Base-by-base conservation (phyloP, 2,329 filamentous ascomycete genomes). In the Botryotinia narcissicola region DNA sequence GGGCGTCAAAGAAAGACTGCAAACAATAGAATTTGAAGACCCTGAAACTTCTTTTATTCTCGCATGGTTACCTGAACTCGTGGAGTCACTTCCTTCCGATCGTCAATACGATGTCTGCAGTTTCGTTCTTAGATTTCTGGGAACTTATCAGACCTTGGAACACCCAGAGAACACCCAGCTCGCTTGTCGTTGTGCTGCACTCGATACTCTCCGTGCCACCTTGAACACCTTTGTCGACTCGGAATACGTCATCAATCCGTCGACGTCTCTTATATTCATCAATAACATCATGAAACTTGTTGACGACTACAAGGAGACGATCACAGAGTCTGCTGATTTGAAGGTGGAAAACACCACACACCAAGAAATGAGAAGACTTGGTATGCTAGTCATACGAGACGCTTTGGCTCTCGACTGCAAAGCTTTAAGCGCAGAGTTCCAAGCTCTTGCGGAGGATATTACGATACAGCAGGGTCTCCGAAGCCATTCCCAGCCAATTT, bases 71-170 rank as follows among this genome's bases (percentile, higher is more conserved):
- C 86, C 87, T 35, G 89, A 91, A 0, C 94, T 97, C 80, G 87
- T 97, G 75, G 86, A 87, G 44, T 97, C 94, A 1, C 87, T 98
- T 74, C 90, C 91, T 74, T 87, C 91, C 8, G 89, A 91, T 73
- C 93, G 94, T 78, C 89, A 94, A 74, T 90, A 92, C 29, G 92
- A 95, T 77, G 92, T 93, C 12, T 95, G 94, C 81, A 90, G 94
- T 75, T 89, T 92, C n/a, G 84, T 98, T 60, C 87, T 93, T 57
- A 88, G 92, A 75, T 90, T 94, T 71, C 87, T 98, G 60, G 87
- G 89, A 72, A 88, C 87, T 10, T 86, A 91, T 35, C 89, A 89
- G 74, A 86, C 88, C 48, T 80, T 84, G 1, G 82, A 80, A 20
- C 88, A 89, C 71, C 87, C 90, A 1, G 83, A 86, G 46, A 83